phyloP scores from a whole-genome alignment of 768 basidiomycete genomes.

The Termitomyces eurrhizus region DNA sequence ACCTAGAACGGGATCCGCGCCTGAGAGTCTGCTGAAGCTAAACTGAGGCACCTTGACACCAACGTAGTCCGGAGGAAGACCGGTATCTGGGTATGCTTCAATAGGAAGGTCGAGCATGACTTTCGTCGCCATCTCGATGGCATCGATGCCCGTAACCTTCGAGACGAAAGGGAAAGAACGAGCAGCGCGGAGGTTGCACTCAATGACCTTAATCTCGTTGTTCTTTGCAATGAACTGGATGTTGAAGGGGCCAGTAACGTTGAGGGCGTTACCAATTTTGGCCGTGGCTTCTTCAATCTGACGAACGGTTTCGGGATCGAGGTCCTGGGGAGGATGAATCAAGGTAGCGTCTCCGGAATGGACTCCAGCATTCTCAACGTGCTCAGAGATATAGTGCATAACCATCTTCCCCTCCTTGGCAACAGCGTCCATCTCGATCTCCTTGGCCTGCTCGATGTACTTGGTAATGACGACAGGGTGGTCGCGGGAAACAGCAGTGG shows the following conservation, averaged over 20 bases:
- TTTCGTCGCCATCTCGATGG: conserved; percentile 98
- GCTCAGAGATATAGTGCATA: conserved; percentile 99
- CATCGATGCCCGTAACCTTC: conserved; percentile 96
- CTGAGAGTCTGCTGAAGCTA: conserved; percentile 94
- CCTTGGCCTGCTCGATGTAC: conserved; percentile 99
- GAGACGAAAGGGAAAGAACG: conserved; percentile 99
- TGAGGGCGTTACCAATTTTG: conserved; percentile 96
- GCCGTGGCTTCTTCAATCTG: conserved; percentile 96
- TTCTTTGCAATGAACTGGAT: conserved; percentile 99
- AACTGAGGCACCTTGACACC: conserved; percentile 99
- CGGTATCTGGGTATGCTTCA: conserved; percentile 84
- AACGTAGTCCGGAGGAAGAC: conserved; percentile 89
- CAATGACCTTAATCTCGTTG: conserved; percentile 99
- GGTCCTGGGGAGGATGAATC: conserved; percentile 96
- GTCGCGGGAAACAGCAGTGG: conserved; percentile 92
- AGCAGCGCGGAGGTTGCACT: conserved; percentile 97
- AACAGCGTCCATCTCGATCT: conserved; percentile 99
- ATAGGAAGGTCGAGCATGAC: conserved; percentile 94
- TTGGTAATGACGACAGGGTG: conserved; percentile 98
- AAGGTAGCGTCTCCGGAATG: conserved; percentile 99
- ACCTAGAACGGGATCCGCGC: conserved; percentile 95
- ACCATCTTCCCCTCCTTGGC: conserved; percentile 97
- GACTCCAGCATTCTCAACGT: conserved; percentile 98
- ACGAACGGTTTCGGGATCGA: conserved; percentile 93
- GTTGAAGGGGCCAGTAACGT: conserved; percentile 98